These are phyloP conservation scores for Marsdenia floribunda DNA, from an alignment of 257 asterid genomes.

Conservation along the genomic window DNA sequence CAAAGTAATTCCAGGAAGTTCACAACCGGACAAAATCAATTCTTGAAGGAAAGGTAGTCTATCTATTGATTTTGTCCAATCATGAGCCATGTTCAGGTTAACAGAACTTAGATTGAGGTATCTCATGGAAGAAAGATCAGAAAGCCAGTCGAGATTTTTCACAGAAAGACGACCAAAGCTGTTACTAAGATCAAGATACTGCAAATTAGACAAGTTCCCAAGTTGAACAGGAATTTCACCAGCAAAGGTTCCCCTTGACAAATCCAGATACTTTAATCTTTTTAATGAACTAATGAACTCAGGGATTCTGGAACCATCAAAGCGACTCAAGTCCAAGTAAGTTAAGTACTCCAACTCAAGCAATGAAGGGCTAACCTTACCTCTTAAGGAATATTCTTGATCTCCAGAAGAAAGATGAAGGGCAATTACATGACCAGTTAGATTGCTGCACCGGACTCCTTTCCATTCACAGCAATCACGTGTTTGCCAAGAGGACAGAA, in stretches of 20 bases:
- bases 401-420: constrained; percentile 10
- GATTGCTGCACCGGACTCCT: constrained; percentile 14
- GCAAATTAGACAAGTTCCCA: neutral
- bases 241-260: neutral
- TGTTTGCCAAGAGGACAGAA: too few relatives aligned
- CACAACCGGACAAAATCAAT: neutral
- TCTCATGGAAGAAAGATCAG: neutral
- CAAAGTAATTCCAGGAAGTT: neutral
- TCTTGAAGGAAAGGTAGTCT: neutral
- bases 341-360: neutral
- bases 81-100: neutral
- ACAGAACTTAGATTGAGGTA: neutral
- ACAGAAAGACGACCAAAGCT: neutral
- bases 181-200: neutral
- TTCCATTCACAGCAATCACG: constrained; percentile 16
- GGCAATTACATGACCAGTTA: constrained; percentile 12
- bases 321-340: too few relatives aligned
- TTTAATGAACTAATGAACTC: neutral
- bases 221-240: neutral
- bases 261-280: neutral
- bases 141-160: neutral
- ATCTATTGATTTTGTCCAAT: neutral
- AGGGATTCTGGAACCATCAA: neutral
- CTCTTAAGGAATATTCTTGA: constrained; percentile 1
- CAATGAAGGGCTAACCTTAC: constrained; percentile 23